phyloP scores from a whole-genome alignment of 2,329 filamentous ascomycete species.

The Penicillium sp. region DNA sequence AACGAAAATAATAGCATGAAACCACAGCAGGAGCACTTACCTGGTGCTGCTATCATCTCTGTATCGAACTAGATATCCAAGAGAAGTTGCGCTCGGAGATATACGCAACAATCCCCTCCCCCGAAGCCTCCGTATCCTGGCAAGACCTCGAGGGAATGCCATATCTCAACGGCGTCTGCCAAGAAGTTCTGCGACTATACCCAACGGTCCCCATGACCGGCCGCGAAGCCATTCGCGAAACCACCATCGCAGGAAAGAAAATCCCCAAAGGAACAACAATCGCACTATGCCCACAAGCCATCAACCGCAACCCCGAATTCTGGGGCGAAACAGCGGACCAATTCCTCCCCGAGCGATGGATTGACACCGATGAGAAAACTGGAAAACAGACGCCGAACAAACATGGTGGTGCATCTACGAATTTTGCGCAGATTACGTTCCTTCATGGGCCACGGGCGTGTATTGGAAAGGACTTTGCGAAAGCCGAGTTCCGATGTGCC shows the following conservation, averaged over 20 bases:
- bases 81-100: conserved; percentile 35
- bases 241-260: conserved; percentile 64
- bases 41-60: conserved; percentile 39
- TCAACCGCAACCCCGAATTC: conserved; percentile 68
- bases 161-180: conserved; percentile 77
- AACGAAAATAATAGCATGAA: conserved; percentile 40
- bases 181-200: conserved; percentile 73
- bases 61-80: conserved; percentile 36
- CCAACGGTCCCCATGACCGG: conserved; percentile 72
- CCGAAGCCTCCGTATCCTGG: conserved; percentile 12
- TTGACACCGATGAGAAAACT: conserved; percentile 62
- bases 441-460: conserved; percentile 27
- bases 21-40: conserved; percentile 38
- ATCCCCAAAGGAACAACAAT: conserved; percentile 73
- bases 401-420: conserved; percentile 25
- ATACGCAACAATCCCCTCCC: conserved; percentile 30
- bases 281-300: conserved; percentile 67
- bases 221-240: conserved; percentile 69
- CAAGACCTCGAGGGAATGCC: conserved; percentile 65
- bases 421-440: conserved; percentile 27
- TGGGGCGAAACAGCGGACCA: conserved; percentile 75
- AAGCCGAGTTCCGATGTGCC: conserved; percentile 22
- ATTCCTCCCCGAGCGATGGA: conserved; percentile 79
- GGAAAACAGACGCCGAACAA: conserved; percentile 17
- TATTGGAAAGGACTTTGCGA: conserved; percentile 28